Evolutionary conservation across 2,329 filamentous ascomycete species (phyloP).

Genomic region (Chaetomium sp.): DNA sequence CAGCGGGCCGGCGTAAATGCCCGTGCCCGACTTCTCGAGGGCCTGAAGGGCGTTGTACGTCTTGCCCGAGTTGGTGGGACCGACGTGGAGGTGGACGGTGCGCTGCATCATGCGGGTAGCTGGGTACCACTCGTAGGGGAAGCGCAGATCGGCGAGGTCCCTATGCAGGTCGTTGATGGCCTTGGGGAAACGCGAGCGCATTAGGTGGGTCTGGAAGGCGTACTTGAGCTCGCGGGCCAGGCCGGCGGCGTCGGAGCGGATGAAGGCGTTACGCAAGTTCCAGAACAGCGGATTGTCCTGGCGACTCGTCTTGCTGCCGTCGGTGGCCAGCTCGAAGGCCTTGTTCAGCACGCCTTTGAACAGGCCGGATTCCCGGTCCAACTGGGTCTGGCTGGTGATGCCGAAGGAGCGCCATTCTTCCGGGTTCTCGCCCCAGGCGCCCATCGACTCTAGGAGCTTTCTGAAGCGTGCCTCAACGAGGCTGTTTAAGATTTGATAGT

Average conservation of each 20-base stretch:
- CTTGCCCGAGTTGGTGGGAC: conserved; percentile 97
- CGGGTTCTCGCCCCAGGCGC: conserved; percentile 34
- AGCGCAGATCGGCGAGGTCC: conserved; percentile 78
- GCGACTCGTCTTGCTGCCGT: conserved; percentile 43
- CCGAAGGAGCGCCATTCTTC: conserved; percentile 42
- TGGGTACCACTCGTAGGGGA: conserved; percentile 90
- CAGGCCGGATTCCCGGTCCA: conserved; percentile 48
- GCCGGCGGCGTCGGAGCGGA: conserved; percentile 52
- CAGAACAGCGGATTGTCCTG: conserved; percentile 58
- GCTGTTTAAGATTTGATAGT: conserved; percentile 36
- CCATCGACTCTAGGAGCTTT: conserved; percentile 39
- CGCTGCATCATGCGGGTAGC: conserved; percentile 77
- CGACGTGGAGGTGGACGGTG: conserved; percentile 88
- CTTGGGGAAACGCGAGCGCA: conserved; percentile 58
- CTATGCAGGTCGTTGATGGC: conserved; percentile 61
- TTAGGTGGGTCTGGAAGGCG: conserved; percentile 67
- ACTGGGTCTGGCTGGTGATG: conserved; percentile 44
- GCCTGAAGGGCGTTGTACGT: conserved; percentile 91
- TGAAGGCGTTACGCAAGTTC: conserved; percentile 62
- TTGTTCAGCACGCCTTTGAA: conserved; percentile 51
- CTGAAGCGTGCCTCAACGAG: conserved; percentile 42
- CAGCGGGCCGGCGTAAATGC: conserved; percentile 89
- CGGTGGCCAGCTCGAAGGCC: conserved; percentile 49
- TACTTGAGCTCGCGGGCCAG: conserved; percentile 64
- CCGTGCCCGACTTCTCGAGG: conserved; percentile 72